phyloP scores from a whole-genome alignment of 495 filamentous ascomycete species.

The Penicillium antarcticum region DNA sequence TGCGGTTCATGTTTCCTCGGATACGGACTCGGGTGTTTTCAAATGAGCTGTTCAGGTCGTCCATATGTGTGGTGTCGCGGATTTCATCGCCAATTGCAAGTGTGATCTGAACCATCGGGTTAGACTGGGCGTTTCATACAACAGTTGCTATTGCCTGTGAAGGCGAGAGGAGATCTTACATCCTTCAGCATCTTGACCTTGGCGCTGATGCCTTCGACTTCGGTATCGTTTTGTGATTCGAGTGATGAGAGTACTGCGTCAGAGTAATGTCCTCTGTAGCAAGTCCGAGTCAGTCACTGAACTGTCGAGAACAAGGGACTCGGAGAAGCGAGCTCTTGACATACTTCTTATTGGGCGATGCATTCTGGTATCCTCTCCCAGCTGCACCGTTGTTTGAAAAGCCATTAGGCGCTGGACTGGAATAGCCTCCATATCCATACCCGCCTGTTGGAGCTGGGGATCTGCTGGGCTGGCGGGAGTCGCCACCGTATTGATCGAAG shows the following conservation, averaged over 20 bases:
- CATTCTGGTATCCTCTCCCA: conserved; percentile 51
- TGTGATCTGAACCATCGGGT: conserved; percentile 61
- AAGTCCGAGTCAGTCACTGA: conserved; percentile 3
- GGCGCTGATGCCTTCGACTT: conserved; percentile 83
- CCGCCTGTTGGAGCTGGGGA: conserved; percentile 50
- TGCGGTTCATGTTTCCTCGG: conserved; percentile 90
- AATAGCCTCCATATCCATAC: conserved; percentile 59
- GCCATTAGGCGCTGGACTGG: conserved; percentile 43
- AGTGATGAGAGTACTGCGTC: conserved; percentile 90
- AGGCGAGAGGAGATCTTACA: conserved; percentile 49
- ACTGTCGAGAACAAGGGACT: not conserved
- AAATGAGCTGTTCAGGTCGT: conserved; percentile 81
- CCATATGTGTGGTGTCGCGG: conserved; percentile 75
- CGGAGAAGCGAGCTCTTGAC: conserved; percentile 11
- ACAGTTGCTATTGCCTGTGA: not conserved
- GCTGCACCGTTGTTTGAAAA: conserved; percentile 29
- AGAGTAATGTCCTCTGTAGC: conserved; percentile 79
- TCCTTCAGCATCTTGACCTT: conserved; percentile 93
- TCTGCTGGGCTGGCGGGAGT: conserved; percentile 47
- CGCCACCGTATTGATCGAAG: conserved; percentile 79
- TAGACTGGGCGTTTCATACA: not conserved
- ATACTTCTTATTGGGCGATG: conserved; percentile 82
- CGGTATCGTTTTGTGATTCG: conserved; percentile 90
- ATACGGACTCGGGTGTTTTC: conserved; percentile 77
- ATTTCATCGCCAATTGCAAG: conserved; percentile 93